phyloP scores from a whole-genome alignment of 208 protist genomes.

The Acanthamoeba lenticulata region DNA sequence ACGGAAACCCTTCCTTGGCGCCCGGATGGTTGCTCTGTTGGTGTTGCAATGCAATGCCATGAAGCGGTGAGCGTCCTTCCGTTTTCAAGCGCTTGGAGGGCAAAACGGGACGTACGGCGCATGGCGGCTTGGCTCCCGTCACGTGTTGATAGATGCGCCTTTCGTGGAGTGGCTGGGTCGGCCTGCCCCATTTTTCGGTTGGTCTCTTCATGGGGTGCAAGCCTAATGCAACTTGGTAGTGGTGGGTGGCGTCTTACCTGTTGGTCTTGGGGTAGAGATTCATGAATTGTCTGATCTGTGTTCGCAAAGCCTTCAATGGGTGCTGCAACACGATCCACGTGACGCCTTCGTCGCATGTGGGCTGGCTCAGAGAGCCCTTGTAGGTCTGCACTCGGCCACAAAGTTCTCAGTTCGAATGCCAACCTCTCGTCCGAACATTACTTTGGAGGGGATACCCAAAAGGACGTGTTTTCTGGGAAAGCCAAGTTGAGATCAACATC shows the following conservation, averaged over 20 bases:
- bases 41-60: neutral
- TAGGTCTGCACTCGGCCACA: neutral
- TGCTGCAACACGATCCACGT: neutral
- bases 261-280: neutral
- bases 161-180: neutral
- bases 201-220: too few relatives aligned
- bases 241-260: neutral
- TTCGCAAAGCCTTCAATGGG: neutral
- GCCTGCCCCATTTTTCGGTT: too few relatives aligned
- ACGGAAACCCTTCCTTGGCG: neutral
- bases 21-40: neutral
- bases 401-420: neutral
- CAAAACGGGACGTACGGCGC: neutral
- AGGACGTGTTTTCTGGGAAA: neutral
- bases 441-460: neutral
- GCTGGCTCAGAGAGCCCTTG: neutral
- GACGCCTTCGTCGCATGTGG: neutral
- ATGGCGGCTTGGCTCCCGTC: neutral
- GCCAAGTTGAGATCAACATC: neutral
- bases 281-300: neutral
- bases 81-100: neutral
- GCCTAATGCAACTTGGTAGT: neutral
- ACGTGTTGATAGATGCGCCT: neutral
- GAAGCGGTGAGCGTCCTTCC: too few relatives aligned
- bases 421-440: neutral